These are phyloP conservation scores for Aspergillus funiculosus DNA, from an alignment of 495 filamentous ascomycete species.

Conservation along the genomic window DNA sequence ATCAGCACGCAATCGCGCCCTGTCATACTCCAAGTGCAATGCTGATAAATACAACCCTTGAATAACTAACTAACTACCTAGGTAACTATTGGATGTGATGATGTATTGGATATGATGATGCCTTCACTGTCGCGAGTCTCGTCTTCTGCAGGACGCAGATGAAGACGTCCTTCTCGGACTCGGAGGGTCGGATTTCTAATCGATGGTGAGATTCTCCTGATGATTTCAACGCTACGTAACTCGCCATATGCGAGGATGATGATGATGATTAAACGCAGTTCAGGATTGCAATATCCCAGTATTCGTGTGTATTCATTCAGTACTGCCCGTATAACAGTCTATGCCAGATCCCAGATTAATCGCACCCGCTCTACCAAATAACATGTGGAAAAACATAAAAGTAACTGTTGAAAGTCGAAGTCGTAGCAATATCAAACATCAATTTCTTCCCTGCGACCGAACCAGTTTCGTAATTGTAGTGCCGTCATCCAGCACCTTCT, in stretches of 20 bases:
- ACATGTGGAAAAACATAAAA: too few relatives aligned
- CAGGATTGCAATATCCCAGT: background rate
- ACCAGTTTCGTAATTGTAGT: constrained; percentile 55
- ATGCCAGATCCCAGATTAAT: too few relatives aligned
- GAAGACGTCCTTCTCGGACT: background rate
- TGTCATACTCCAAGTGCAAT: background rate
- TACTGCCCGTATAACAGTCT: too few relatives aligned
- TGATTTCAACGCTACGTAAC: too few relatives aligned
- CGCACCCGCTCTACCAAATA: too few relatives aligned
- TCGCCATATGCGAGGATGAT: background rate
- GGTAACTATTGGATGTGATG: background rate
- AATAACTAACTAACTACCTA: too few relatives aligned
- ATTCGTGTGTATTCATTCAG: too few relatives aligned
- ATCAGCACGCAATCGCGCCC: constrained; percentile 11
- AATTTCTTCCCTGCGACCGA: constrained; percentile 16
- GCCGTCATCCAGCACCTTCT: constrained; percentile 52
- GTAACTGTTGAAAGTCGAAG: too few relatives aligned
- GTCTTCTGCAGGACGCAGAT: too few relatives aligned
- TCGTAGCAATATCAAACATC: background rate
- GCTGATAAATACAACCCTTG: constrained; percentile 13
- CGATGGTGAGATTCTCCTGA: too few relatives aligned
- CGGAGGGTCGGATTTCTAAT: background rate
- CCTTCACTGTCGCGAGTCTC: too few relatives aligned
- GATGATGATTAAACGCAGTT: too few relatives aligned
- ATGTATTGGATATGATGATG: background rate